Evolutionary conservation across 306 rosid species (phyloP).

Genomic region (Quercus variabilis): DNA sequence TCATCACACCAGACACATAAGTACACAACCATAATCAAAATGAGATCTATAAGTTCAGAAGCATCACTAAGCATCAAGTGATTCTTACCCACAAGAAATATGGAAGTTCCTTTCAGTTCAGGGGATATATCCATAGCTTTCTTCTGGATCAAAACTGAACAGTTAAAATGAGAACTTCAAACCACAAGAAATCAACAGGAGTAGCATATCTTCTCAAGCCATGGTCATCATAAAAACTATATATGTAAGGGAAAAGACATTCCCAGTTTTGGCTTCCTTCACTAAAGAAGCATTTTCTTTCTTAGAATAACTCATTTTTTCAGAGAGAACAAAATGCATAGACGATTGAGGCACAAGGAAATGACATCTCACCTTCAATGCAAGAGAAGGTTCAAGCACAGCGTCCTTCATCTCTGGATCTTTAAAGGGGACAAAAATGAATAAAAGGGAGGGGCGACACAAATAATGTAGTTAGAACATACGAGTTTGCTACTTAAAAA

Average conservation of each 20-base stretch:
- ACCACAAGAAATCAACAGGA: constrained; percentile 1
- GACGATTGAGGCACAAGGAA: constrained; percentile 10
- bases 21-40: not conserved
- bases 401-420: constrained; percentile 38
- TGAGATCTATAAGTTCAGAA: constrained; percentile 6
- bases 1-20: not conserved
- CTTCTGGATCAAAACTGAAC: constrained; percentile 63
- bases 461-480: not conserved
- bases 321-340: not conserved
- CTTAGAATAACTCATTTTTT: not conserved
- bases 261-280: not conserved
- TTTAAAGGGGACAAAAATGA: not conserved
- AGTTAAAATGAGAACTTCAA: constrained; percentile 55
- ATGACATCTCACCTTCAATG: constrained; percentile 56
- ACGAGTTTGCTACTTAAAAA: not conserved
- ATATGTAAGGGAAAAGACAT: not conserved
- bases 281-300: not conserved
- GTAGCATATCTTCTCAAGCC: not conserved
- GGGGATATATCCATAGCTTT: constrained; percentile 68
- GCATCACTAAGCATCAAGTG: not conserved
- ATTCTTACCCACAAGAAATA: constrained; percentile 82
- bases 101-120: constrained; percentile 80
- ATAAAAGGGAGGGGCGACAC: not conserved
- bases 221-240: not conserved
- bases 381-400: constrained; percentile 42